These are phyloP conservation scores for Leersia perrieri DNA, from an alignment of 176 grass and related monocot species.

Conservation along the genomic window DNA sequence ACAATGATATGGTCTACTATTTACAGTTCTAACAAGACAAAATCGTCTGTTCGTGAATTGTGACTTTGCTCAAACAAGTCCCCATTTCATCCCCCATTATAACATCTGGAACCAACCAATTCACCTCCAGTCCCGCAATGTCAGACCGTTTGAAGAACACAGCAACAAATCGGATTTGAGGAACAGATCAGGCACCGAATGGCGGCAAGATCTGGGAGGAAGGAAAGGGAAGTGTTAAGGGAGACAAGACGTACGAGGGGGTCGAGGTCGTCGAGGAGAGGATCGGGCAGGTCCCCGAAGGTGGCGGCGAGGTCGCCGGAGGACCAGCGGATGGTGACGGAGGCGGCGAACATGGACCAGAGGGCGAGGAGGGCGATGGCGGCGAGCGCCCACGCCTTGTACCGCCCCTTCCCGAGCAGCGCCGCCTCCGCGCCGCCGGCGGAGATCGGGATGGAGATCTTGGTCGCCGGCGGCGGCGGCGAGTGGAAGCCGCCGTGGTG, in stretches of 20 bases:
- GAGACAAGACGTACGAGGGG: conserved; percentile 22
- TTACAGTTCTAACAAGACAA: background rate
- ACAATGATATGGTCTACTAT: background rate
- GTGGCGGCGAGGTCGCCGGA: conserved; percentile 21
- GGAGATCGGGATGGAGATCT: conserved; percentile 31
- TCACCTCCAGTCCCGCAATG: background rate
- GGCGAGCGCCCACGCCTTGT: conserved; percentile 65
- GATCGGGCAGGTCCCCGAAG: background rate
- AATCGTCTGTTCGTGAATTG: background rate
- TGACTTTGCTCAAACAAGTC: background rate
- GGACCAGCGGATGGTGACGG: conserved; percentile 66
- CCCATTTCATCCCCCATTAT: background rate
- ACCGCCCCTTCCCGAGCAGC: conserved; percentile 51
- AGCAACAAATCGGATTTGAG: background rate
- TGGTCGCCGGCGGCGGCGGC: conserved; percentile 35
- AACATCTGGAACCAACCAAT: background rate
- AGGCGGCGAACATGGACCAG: conserved; percentile 84
- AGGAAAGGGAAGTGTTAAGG: background rate
- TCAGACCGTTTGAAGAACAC: background rate
- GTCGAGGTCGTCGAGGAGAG: conserved; percentile 36
- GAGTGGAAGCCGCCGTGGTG: conserved; percentile 24
- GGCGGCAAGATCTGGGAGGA: conserved; percentile 11
- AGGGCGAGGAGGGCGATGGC: conserved; percentile 75
- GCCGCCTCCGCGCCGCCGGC: background rate
- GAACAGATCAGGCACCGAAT: conserved; percentile 5